Evolutionary conservation across 2,329 filamentous ascomycete species (phyloP), one percentile per base, ranked within the genome.

Genomic region (Fusarium buxicola): DNA sequence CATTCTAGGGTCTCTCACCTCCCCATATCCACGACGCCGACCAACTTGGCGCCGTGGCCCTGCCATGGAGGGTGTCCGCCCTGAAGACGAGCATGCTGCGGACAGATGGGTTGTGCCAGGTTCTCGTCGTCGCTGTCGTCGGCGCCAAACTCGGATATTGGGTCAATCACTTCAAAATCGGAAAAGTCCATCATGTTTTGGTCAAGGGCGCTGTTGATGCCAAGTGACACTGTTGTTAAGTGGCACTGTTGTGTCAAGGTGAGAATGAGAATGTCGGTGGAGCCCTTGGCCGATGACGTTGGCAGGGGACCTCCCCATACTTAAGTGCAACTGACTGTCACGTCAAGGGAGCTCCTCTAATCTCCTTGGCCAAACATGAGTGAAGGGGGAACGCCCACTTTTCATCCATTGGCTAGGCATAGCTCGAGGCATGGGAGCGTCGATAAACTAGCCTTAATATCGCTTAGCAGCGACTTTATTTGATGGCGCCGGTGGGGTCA

Each of bases 21-120:
- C 59, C 75, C 75, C 75, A 77, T 77, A 46, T 77, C 75, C 38
- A 77, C 75, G 24, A 77, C 70, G 15, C 73, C 75, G 10, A 73
- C 55, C 27, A 74, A 69, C 47, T 72, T 69, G 27, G 65, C 68
- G 12, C 65, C 60, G 34, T 72, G 73, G 25, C 73, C 73, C 39
- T 68, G 62, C 73, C 73, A 74, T 10, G 73, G 73, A 3, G 70
- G 69, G 44, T 69, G 69, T 8, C 68, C 64, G 7, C 59, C 62
- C 5, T 53, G 48, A 8, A 60, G 41, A 24, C 49, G 35, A 30
- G 44, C 30, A n/a, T 24, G 40, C 25, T 41, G 24, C 4, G 46
- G 31, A 21, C 40, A 21, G 38, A 30, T 11, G 24, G 36, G 38
- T 35, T 59, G 55, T n/a, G 49, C 46, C 21, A 21, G 25, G 16